phyloP scores from a whole-genome alignment of 2,329 filamentous ascomycete species.

The Fusarium sp. region DNA sequence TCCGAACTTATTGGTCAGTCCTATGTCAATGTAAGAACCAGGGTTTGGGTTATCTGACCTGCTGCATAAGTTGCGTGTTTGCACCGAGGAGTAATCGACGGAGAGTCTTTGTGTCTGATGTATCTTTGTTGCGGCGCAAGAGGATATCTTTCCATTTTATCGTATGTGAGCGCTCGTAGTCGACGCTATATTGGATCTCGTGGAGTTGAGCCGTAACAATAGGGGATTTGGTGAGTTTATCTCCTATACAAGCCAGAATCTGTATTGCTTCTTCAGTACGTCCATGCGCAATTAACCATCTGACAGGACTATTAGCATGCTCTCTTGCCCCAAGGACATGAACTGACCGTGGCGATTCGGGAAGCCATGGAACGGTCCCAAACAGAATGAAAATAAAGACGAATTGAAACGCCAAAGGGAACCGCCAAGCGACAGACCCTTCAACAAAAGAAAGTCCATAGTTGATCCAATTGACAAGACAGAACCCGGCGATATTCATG shows the following conservation, averaged over 20 bases:
- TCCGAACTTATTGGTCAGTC: conserved; percentile 7
- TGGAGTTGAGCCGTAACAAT: conserved; percentile 12
- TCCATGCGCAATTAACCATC: conserved; percentile 29
- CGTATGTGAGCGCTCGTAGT: conserved; percentile 23
- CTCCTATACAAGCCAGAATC: conserved; percentile 27
- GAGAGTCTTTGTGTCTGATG: conserved; percentile 22
- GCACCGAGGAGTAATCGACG: conserved; percentile 53
- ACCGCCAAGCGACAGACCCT: conserved; percentile 54
- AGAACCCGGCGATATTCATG: conserved; percentile 32
- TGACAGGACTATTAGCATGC: neutral
- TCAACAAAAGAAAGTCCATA: conserved; percentile 52
- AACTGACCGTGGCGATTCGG: conserved; percentile 26
- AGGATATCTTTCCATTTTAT: conserved; percentile 17
- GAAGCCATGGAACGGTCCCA: conserved; percentile 46
- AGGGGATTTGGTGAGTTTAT: neutral
- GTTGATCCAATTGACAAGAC: conserved; percentile 52
- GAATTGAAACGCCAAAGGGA: conserved; percentile 59
- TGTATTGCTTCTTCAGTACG: conserved; percentile 11
- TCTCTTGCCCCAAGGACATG: accelerated
- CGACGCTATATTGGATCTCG: conserved; percentile 25
- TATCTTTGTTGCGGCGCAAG: conserved; percentile 1
- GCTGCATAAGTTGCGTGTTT: conserved; percentile 52
- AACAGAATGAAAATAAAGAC: conserved; percentile 54
- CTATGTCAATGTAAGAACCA: neutral
- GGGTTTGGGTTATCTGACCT: conserved; percentile 3